Base-by-base conservation (phyloP, 306 rosid species). In the Sesbania bispinosa region DNA sequence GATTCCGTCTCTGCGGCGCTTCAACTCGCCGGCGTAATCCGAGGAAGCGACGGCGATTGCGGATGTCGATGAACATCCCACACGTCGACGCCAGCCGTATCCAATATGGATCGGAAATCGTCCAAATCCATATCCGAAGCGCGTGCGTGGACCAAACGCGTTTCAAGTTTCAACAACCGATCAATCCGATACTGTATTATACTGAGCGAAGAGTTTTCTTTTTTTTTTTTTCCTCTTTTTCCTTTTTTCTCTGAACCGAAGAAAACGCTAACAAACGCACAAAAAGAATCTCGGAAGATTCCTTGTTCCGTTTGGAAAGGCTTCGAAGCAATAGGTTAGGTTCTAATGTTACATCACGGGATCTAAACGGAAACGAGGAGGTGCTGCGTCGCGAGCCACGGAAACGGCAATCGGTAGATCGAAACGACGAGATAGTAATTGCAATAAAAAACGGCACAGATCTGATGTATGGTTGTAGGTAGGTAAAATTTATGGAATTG, bases 11-110 rank as follows among this genome's bases (percentile, higher is more conserved):
- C 99, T 78, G 20, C 96, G 86, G 16, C 54, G 84, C 85, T 80
- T 95, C 69, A 95, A 65, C 32, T 91, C 96, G 8, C 13, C 66
- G 46, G 81, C 88, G 71, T 59, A 82, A 20, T 95, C 99, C 14
- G 30, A 2, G 5, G 96, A 74, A 15, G 99, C 99, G 4, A 95
- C 93, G 20, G 78, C 80, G 57, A 95, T 91, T 13, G 97, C 97
- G 6, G 97, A n/a, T 83, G 74, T 91, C 97, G 30, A 95, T 88
- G 69, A 95, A 84, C 60, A 86, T 65, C 88, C 88, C 95, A 95
- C 0, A 95, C 85, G 67, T 95, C 97, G n/a, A 95, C 89, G 3
- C 96, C 96, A 0, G 96, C 83, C 10, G 85, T 83, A 0, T 88
- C 90, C 66, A 95, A 42, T 42, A 95, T 59, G 41, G 96, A 74